Conservation (phyloP, 148 eudicot species). For the Rhododendron vialii region DNA sequence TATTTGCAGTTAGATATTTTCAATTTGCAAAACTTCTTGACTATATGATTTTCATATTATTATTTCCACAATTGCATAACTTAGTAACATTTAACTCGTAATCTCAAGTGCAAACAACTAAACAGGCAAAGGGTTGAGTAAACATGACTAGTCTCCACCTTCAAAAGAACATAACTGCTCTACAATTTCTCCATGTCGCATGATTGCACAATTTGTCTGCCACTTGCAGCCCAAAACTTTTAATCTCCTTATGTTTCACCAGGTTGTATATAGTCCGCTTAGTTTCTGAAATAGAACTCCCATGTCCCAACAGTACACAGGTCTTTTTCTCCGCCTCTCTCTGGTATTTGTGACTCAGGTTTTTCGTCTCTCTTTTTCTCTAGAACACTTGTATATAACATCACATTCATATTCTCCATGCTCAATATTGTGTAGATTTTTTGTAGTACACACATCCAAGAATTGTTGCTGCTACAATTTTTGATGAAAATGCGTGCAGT, state of each 20-base stretch:
- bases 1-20: too few species aligned
- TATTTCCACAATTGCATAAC: too few species aligned
- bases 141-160: too few species aligned
- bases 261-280: neutral
- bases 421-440: neutral
- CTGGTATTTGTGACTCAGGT: neutral
- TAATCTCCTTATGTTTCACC: neutral
- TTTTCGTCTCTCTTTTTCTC: neutral
- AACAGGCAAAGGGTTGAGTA: too few species aligned
- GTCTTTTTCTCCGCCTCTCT: neutral
- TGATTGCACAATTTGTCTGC: neutral
- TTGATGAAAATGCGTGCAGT: neutral
- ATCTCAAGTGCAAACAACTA: too few species aligned
- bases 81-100: too few species aligned
- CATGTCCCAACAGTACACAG: neutral
- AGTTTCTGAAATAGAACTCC: neutral
- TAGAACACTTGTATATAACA: neutral
- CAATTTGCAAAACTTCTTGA: too few species aligned
- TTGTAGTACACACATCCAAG: neutral
- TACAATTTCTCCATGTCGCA: neutral
- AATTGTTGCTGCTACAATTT: neutral
- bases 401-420: neutral
- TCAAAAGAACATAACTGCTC: neutral
- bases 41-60: too few species aligned
- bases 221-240: neutral